Evolutionary conservation across 2,329 filamentous ascomycete genomes (phyloP), one percentile per base, ranked within the genome.

Genomic region (Beauveria asiatica): DNA sequence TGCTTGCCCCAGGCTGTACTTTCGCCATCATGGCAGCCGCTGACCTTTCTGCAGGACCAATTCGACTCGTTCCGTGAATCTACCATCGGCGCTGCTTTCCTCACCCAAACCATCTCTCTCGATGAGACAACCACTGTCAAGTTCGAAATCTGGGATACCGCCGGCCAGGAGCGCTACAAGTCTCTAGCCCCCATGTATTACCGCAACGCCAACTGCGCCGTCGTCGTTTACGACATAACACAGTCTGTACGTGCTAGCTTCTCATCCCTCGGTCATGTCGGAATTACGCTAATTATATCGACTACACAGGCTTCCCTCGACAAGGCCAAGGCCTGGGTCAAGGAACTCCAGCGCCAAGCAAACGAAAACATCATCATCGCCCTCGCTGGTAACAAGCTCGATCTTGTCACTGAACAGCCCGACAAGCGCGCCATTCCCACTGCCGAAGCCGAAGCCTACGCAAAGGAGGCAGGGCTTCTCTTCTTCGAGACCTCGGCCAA

Each of bases 351-450:
- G 76, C 88, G 94, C 72, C 94, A 99, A 78, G 94, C 95, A 64
- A 99, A 97, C 80, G 94, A 99, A 77, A 97, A 97, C 77, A 99
- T 99, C 75, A 92, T 99, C 75, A 99, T 99, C 71, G 94, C 94
- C 51, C 86, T 99, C 48, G 94, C 93, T 57, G 94, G 94, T 64
- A 99, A 99, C 83, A 97, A 99, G 79, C 82, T 96, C 71, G 94
- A 99, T 82, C 80, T 99, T 67, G 94, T 97, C 64, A 92, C 86
- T 64, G 92, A 96, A 71, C 89, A 90, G 72, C 93, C 93, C 52
- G 93, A 97, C 74, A 97, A 97, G 84, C 89, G 94, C 70, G 94
- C 92, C 46, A 94, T 99, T 63, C 73, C 87, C 63, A 88, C 89
- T 23, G 88, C 88, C 66, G 94, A 99, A 68, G 95, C 94, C 66